Base-by-base conservation (phyloP, 2,329 filamentous ascomycete species). In the Intubia oerlemansii region DNA sequence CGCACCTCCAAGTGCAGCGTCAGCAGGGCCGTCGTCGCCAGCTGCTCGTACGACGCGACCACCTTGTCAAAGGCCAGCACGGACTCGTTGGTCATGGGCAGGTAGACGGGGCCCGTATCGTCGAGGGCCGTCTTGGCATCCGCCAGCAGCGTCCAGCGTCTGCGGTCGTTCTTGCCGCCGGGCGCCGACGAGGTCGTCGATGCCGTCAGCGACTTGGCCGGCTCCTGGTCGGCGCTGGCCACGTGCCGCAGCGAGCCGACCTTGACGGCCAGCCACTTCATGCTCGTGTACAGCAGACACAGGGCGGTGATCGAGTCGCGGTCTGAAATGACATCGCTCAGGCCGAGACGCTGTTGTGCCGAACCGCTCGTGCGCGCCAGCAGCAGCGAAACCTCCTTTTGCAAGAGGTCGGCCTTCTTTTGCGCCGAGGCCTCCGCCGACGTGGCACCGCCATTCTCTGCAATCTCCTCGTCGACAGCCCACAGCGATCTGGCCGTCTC, bases 181-280 rank as follows among this genome's bases (percentile, higher is more conserved):
- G n/a, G n/a, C n/a, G n/a, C n/a, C n/a, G n/a, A n/a, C n/a, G n/a
- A n/a, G n/a, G n/a, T n/a, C n/a, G n/a, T n/a, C n/a, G n/a, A n/a
- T n/a, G n/a, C n/a, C 10, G 59, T 51, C 27, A 66, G 41, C 19
- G 53, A 21, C 19, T 8, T n/a, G 8, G 8, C 19, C 19, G 58
- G 21, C 59, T 59, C 24, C n/a, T n/a, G n/a, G n/a, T n/a, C n/a
- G n/a, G n/a, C n/a, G 27, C 13, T 17, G 14, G n/a, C 15, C 16
- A 93, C 81, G 43, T 85, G 73, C 24, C 88, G 68, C 30, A 98
- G 59, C 32, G 78, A 62, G n/a, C 62, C 56, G 24, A 91, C 70
- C 51, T 85, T 88, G 40, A 74, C 74, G 13, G 78, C 72, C 20
- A 98, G 66, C 88, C 88, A 98, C 57, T 90, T 88, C 81, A 95